Evolutionary conservation across 768 basidiomycete genomes (phyloP).

Genomic region (Podaxis sp.): DNA sequence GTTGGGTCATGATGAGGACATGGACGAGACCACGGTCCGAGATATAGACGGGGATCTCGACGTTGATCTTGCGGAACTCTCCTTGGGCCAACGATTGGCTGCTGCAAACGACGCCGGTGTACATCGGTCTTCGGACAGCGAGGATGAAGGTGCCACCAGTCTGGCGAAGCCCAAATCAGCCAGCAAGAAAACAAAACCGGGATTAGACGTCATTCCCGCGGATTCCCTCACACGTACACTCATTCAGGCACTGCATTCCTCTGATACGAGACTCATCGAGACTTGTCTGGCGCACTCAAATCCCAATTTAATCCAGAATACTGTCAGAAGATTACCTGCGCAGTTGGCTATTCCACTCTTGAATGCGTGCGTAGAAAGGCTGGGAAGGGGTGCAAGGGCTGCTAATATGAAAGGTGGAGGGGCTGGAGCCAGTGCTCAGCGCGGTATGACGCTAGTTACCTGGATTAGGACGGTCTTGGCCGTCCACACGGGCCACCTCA

Average conservation of each 20-base stretch:
- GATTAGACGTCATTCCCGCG: conserved; percentile 59
- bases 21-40: conserved; percentile 45
- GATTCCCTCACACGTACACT: conserved; percentile 91
- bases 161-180: conserved; percentile 27
- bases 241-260: conserved; percentile 94
- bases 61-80: conserved; percentile 85
- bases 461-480: conserved; percentile 85
- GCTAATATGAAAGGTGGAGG: conserved; percentile 77
- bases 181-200: conserved; percentile 31
- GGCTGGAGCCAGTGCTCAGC: conserved; percentile 76
- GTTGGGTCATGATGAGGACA: conserved; percentile 57
- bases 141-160: conserved; percentile 33
- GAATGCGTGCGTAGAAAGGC: conserved; percentile 83
- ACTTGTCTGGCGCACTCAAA: conserved; percentile 86
- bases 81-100: conserved; percentile 86
- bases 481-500: conserved; percentile 86
- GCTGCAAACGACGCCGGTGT: conserved; percentile 60
- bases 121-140: conserved; percentile 45
- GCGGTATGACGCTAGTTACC: conserved; percentile 63
- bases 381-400: conserved; percentile 73
- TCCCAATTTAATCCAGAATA: conserved; percentile 77
- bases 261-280: conserved; percentile 84
- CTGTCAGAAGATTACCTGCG: conserved; percentile 82
- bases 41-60: conserved; percentile 72
- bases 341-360: conserved; percentile 86